Evolutionary conservation across 331 rosid genomes (phyloP).

Genomic region (Stylosanthes scabra): DNA sequence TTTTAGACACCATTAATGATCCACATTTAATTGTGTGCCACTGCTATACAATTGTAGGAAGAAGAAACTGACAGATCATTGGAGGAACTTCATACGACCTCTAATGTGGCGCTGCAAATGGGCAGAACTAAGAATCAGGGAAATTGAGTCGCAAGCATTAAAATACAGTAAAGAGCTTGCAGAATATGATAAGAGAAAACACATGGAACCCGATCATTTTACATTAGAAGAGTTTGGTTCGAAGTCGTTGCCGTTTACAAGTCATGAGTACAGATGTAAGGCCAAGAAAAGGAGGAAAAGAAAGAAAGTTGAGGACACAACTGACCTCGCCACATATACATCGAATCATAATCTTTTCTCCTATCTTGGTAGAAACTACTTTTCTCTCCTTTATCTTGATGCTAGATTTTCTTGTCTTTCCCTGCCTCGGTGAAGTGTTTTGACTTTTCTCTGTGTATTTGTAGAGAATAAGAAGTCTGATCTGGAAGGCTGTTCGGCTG

Average conservation of each 20-base stretch:
- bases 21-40: conserved; percentile 10
- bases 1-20: conserved; percentile 27
- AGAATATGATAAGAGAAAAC: conserved; percentile 58
- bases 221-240: conserved; percentile 61
- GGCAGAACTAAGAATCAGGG: conserved; percentile 81
- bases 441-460: conserved; percentile 40
- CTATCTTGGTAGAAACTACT: conserved; percentile 68
- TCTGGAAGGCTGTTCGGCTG: conserved; percentile 64
- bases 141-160: conserved; percentile 62
- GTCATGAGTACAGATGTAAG: conserved; percentile 45
- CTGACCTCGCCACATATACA: conserved; percentile 70
- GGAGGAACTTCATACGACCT: conserved; percentile 85
- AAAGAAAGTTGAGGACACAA: conserved; percentile 75
- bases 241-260: conserved; percentile 69
- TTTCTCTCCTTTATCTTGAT: conserved; percentile 37
- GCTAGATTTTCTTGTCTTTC: conserved; percentile 31
- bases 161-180: conserved; percentile 69
- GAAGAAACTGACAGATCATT: conserved; percentile 84
- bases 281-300: conserved; percentile 76
- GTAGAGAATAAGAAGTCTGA: conserved; percentile 82
- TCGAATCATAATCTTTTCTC: conserved; percentile 76
- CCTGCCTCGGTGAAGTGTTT: conserved; percentile 26
- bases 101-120: conserved; percentile 93
- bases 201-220: conserved; percentile 44
- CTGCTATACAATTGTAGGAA: conserved; percentile 56